Percentiles rank a stretch among this genome's conserved stretches.
These are phyloP conservation scores for Adenanthera pavonina DNA, from an alignment of 306 rosid species.

Conservation along the genomic window DNA sequence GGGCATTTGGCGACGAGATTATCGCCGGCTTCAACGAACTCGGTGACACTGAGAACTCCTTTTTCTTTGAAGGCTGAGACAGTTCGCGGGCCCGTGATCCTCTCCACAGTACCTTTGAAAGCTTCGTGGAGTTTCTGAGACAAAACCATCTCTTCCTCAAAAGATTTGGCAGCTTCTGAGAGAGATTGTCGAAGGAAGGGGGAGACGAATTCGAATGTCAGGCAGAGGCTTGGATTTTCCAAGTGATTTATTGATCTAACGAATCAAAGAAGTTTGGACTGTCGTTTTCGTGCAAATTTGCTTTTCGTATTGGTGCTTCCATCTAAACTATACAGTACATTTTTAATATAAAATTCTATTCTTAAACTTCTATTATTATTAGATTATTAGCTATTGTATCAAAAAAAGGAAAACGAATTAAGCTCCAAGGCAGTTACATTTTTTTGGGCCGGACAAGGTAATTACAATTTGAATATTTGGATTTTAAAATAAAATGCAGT, in stretches of 20 bases:
- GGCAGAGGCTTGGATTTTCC: neutral
- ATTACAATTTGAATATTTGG: no score
- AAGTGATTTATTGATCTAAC: neutral
- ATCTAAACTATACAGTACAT: neutral
- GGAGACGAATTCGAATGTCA: neutral
- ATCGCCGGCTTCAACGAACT: conserved; percentile 87
- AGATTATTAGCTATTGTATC: no score
- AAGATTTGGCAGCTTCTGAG: neutral
- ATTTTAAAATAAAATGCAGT: no score
- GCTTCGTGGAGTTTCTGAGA: conserved; percentile 96
- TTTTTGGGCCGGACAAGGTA: no score
- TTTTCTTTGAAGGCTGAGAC: conserved; percentile 98
- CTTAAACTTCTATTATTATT: no score
- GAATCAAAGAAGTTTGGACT: neutral
- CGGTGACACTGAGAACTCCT: conserved; percentile 96
- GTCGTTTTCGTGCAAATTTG: neutral
- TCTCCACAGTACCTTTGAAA: conserved; percentile 96
- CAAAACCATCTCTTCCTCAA: conserved; percentile 64
- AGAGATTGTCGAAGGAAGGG: conserved; percentile 3
- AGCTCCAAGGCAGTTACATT: no score
- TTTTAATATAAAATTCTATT: neutral
- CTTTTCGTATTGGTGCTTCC: neutral
- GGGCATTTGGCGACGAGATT: conserved; percentile 98
- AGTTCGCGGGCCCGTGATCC: conserved; percentile 89
- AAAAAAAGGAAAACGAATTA: no score